Percentiles rank a stretch among this genome's conserved stretches.
Evolutionary conservation across 1,139 yeast species (phyloP).

Genomic region (Candida albicans): DNA sequence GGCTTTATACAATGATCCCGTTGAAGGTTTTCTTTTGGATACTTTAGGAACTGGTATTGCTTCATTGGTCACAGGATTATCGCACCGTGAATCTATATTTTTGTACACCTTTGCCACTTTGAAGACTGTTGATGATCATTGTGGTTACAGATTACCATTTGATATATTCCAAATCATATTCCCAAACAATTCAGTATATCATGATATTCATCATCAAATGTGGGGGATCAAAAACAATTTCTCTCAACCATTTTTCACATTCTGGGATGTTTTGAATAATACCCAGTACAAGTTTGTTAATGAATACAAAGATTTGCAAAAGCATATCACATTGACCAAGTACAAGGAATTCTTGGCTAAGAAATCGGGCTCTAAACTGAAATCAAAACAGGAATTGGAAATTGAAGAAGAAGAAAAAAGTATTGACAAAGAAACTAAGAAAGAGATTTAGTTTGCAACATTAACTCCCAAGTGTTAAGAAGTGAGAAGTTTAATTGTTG

Average conservation of each 20-base stretch:
- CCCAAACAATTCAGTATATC: constrained; percentile 94
- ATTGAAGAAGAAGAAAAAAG: constrained; percentile 6
- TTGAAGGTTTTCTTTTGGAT: constrained; percentile 90
- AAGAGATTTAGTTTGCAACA: constrained; percentile 8
- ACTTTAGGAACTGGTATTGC: constrained; percentile 92
- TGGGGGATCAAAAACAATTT: constrained; percentile 94
- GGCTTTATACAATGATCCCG: constrained; percentile 89
- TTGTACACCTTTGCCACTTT: constrained; percentile 85
- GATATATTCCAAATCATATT: constrained; percentile 86
- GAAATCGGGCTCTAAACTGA: constrained; percentile 32
- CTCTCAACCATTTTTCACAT: constrained; percentile 94
- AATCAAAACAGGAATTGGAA: constrained; percentile 14
- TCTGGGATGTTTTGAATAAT: constrained; percentile 78
- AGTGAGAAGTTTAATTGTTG: not conserved
- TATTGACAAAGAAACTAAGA: constrained; percentile 9
- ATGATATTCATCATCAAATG: constrained; percentile 94
- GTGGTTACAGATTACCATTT: constrained; percentile 89
- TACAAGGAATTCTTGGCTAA: constrained; percentile 56
- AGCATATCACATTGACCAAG: constrained; percentile 58
- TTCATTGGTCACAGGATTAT: constrained; percentile 56
- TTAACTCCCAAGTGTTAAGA: no score
- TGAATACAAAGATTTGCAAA: constrained; percentile 56
- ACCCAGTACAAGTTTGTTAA: constrained; percentile 73
- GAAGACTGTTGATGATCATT: constrained; percentile 97
- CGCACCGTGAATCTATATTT: constrained; percentile 73